phyloP scores from a whole-genome alignment of 768 basidiomycete species.

The Lentinula aciculospora region DNA sequence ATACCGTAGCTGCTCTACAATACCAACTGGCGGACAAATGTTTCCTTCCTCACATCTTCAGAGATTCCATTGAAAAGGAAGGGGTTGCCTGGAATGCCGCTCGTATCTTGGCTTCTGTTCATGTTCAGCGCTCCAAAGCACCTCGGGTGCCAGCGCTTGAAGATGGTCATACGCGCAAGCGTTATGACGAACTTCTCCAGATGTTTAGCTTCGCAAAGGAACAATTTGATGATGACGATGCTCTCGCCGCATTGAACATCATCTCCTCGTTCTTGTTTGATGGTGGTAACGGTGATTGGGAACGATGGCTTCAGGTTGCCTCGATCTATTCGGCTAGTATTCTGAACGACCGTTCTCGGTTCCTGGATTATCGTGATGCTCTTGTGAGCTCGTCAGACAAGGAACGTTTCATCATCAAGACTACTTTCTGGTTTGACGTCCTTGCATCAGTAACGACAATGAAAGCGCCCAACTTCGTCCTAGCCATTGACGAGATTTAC shows the following conservation, averaged over 20 bases:
- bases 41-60: constrained; percentile 41
- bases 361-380: constrained; percentile 34
- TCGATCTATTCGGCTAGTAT: constrained; percentile 46
- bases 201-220: constrained; percentile 16
- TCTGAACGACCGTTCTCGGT: constrained; percentile 29
- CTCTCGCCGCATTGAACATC: constrained; percentile 72
- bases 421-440: constrained; percentile 85
- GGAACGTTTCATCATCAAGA: constrained; percentile 72
- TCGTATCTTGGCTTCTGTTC: constrained; percentile 57
- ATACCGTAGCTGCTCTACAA: constrained; percentile 58
- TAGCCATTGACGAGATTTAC: constrained; percentile 54
- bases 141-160: constrained; percentile 19
- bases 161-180: constrained; percentile 14
- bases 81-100: constrained; percentile 51
- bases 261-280: constrained; percentile 76
- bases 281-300: constrained; percentile 70
- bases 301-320: constrained; percentile 58
- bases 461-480: constrained; percentile 49
- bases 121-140: constrained; percentile 28
- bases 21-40: constrained; percentile 60
- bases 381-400: constrained; percentile 42
- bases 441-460: constrained; percentile 72
- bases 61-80: constrained; percentile 40
- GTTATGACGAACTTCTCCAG: constrained; percentile 20
- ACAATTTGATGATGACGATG: constrained; percentile 52